A percentile compares a stretch with the other conserved stretches of the same genome.
phyloP scores from a whole-genome alignment of 140 eudicot genomes.

The Ambrosia hybrid region DNA sequence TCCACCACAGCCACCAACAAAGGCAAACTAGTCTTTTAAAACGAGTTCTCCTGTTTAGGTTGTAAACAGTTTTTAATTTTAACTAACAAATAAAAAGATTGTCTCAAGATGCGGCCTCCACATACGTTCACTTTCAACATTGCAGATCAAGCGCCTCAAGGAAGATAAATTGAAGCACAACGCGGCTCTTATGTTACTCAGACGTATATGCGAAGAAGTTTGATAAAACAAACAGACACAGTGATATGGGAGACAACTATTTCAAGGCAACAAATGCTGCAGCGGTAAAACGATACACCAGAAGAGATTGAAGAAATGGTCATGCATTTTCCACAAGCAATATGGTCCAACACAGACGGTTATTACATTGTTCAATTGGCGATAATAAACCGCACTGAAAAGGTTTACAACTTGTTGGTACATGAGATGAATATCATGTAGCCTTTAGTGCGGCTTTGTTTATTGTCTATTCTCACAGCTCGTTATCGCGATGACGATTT shows the following conservation, averaged over 20 bases:
- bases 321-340: conserved; percentile 17
- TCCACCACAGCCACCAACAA: neutral
- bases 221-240: neutral
- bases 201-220: conserved; percentile 30
- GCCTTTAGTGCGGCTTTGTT: too few relatives aligned
- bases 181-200: conserved; percentile 17
- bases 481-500: conserved; percentile 7
- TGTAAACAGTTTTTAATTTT: too few relatives aligned
- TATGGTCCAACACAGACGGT: neutral
- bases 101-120: too few relatives aligned
- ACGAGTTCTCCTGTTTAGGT: too few relatives aligned
- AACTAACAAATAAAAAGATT: neutral
- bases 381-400: conserved; percentile 5
- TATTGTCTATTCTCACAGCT: conserved; percentile 8
- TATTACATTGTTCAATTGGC: neutral
- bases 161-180: conserved; percentile 31
- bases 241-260: neutral
- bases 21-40: neutral
- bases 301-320: conserved; percentile 33
- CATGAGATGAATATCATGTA: neutral
- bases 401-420: conserved; percentile 20
- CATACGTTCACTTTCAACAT: too few relatives aligned
- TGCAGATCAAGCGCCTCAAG: conserved; percentile 17
- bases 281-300: conserved; percentile 20
- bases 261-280: conserved; percentile 14